phyloP scores from a whole-genome alignment of 148 eudicot genomes.

The Pharnaceum exiguum region DNA sequence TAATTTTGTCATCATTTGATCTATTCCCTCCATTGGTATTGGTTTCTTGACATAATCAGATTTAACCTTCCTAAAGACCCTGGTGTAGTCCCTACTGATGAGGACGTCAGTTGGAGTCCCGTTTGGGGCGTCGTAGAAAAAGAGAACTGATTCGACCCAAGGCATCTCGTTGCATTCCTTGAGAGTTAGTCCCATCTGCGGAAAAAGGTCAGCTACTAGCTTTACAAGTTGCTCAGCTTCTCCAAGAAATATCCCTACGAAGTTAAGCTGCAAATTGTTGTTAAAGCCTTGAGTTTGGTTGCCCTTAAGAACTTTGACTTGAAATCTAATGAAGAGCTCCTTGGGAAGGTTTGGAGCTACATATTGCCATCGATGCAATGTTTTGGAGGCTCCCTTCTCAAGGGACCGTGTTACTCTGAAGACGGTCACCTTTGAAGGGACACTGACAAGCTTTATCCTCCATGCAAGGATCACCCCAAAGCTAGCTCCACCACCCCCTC shows the following conservation, averaged over 20 bases:
- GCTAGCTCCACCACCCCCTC: too few species aligned
- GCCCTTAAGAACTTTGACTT: too few species aligned
- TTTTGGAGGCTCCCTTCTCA: too few species aligned
- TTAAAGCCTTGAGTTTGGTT: too few species aligned
- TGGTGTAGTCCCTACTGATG: constrained; percentile 3
- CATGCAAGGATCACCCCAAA: too few species aligned
- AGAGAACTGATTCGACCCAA: constrained; percentile 17
- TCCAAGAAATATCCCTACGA: constrained; percentile 11
- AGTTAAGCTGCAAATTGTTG: constrained; percentile 8
- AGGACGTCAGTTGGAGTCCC: constrained; percentile 4
- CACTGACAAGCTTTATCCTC: too few species aligned
- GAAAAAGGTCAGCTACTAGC: background rate
- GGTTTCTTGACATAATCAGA: constrained; percentile 10
- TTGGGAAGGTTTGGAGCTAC: too few species aligned
- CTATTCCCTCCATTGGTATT: background rate
- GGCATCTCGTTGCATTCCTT: constrained; percentile 16
- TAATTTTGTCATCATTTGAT: background rate
- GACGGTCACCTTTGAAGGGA: too few species aligned
- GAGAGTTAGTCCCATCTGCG: constrained; percentile 2
- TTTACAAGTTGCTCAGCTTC: background rate
- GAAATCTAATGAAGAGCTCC: too few species aligned
- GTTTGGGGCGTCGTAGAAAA: background rate
- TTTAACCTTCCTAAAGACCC: constrained; percentile 13
- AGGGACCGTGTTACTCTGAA: too few species aligned
- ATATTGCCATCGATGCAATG: too few species aligned